These are phyloP conservation scores for Candida piceae DNA, from an alignment of 805 yeast species.

Conservation along the genomic window DNA sequence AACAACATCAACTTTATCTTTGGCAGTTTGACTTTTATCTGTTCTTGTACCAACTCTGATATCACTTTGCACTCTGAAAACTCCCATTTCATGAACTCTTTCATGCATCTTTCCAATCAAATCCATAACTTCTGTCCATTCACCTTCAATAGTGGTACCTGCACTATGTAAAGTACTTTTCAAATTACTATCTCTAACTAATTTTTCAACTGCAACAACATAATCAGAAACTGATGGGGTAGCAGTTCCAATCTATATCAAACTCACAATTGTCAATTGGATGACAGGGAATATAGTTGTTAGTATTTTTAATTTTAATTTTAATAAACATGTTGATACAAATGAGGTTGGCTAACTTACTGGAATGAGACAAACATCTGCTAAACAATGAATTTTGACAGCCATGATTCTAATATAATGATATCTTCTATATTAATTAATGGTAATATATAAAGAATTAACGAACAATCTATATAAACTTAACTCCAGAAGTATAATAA, in stretches of 20 bases:
- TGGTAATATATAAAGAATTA: too few relatives aligned
- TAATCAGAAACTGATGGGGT: constrained; percentile 78
- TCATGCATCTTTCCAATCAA: constrained; percentile 77
- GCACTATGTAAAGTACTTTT: constrained; percentile 80
- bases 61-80: constrained; percentile 77
- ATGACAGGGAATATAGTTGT: not conserved
- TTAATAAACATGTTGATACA: not conserved
- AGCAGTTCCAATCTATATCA: constrained; percentile 68
- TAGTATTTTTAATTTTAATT: not conserved
- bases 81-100: constrained; percentile 63
- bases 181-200: constrained; percentile 57
- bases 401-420: too few relatives aligned
- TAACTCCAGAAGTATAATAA: too few relatives aligned
- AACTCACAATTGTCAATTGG: too few relatives aligned
- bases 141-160: constrained; percentile 83
- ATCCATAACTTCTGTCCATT: constrained; percentile 85
- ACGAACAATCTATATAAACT: too few relatives aligned
- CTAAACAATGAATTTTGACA: constrained; percentile 60
- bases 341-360: too few relatives aligned
- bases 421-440: too few relatives aligned
- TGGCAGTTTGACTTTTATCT: constrained; percentile 68
- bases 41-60: constrained; percentile 82
- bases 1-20: constrained; percentile 67
- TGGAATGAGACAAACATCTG: constrained; percentile 84
- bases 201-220: constrained; percentile 62